Base-by-base conservation (phyloP, 192 early-diverging fungal genomes). In the Phycomyces blakesleeanus region DNA sequence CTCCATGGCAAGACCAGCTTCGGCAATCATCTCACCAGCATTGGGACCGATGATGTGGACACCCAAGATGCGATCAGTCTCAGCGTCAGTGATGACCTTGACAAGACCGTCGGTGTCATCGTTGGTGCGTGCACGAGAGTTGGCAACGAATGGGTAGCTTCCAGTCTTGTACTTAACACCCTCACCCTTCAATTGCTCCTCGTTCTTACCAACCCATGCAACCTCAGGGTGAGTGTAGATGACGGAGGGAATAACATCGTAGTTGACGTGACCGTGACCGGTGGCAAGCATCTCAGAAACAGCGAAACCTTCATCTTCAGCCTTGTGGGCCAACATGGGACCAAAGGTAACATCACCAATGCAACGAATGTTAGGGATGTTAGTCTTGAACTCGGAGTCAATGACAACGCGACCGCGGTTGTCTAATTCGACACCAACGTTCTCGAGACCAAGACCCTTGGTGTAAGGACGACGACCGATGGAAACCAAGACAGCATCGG, bases 321-420 rank as follows among this genome's bases (percentile, higher is more conserved):
- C 94, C 85, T 98, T 98, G 91, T 98, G 97, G 20, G 97, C 97
- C 73, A 98, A 86, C 97, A 98, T 98, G 55, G 94, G 89, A 61
- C 97, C 97, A 59, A 89, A 85, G 61, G 94, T 96, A 47, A 89
- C 97, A 78, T 98, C 97, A 73, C 97, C 97, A 71, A 98, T 96
- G 63, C 93, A 94, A 64, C 90, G 87, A 75, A 98, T 92, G 79
- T 85, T 85, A 61, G 88, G 71, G 57, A 95, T 88, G 37, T 87
- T 85, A 57, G 96, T 98, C 77, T 89, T 88, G 79, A 91, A 91
- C 54, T 89, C 85, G 52, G 82, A 82, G 69, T 93, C 93, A 61
- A 93, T 86, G 64, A 87, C 83, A 47, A 98, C 80, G 29, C 94
- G 93, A 26, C 96, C 96, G 57, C 82, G 81, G 71, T 88, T 80